phyloP scores from a whole-genome alignment of 129 eudicot species.

The Flaveria sonorensis region DNA sequence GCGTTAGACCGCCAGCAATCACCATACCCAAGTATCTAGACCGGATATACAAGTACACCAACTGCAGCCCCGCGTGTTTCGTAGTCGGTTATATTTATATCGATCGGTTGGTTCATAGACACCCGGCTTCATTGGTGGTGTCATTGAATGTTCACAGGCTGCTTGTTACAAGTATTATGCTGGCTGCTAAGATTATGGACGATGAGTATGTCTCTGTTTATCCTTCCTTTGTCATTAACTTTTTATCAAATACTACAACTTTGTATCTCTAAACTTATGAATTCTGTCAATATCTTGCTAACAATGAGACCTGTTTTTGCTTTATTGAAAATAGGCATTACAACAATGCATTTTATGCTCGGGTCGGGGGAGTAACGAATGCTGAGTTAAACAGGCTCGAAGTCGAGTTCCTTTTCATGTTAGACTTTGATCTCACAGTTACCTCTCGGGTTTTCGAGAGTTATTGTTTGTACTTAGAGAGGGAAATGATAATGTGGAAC shows the following conservation, averaged over 20 bases:
- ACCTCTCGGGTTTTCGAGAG: constrained; percentile 65
- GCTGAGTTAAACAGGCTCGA: constrained; percentile 65
- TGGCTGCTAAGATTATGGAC: constrained; percentile 91
- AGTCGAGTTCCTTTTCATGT: constrained; percentile 67
- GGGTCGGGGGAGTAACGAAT: constrained; percentile 81
- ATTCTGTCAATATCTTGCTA: no score
- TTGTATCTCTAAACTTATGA: no score
- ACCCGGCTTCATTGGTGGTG: constrained; percentile 73
- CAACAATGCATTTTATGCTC: constrained; percentile 84
- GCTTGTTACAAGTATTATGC: constrained; percentile 83
- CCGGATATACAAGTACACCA: constrained; percentile 81
- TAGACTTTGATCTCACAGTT: constrained; percentile 69
- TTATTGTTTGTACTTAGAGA: constrained; percentile 72
- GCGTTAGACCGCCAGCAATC: constrained; percentile 64
- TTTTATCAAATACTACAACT: background rate
- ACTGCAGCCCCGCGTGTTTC: constrained; percentile 92
- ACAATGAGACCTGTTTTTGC: background rate
- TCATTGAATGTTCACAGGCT: constrained; percentile 85
- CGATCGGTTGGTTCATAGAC: constrained; percentile 70
- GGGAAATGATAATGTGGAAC: constrained; percentile 48
- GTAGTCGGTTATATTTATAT: constrained; percentile 89
- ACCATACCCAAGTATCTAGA: constrained; percentile 78
- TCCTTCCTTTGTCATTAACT: background rate
- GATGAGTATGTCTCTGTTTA: constrained; percentile 57
- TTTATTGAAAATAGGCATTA: constrained; percentile 55